A percentile compares a stretch with the other conserved stretches of the same genome.
Conservation (phyloP, 306 rosid species). For the Malus sylvestris region DNA sequence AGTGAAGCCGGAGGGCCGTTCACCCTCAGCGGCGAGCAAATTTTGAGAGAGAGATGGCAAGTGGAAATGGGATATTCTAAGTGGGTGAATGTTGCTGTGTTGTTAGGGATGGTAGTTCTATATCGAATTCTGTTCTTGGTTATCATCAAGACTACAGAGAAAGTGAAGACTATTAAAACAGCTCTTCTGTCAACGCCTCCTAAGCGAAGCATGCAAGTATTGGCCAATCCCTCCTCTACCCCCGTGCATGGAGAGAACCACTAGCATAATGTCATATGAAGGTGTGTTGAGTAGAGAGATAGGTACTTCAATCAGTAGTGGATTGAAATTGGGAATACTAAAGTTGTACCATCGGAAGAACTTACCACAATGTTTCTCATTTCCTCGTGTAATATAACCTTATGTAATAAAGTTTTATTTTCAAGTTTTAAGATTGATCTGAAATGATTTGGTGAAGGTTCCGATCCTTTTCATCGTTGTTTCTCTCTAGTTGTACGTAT, state of each 20-base stretch:
- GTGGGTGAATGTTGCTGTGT: conserved; percentile 56
- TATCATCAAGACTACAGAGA: conserved; percentile 41
- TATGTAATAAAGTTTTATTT: neutral
- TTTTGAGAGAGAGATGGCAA: conserved; percentile 28
- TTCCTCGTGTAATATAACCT: no score
- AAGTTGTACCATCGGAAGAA: neutral
- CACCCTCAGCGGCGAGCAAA: conserved; percentile 22
- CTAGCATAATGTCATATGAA: neutral
- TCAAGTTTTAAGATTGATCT: neutral
- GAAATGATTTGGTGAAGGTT: no score
- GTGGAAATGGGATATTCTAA: conserved; percentile 51
- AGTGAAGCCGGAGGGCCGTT: neutral
- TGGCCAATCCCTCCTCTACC: conserved; percentile 11
- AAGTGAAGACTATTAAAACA: conserved; percentile 18
- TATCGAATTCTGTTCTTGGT: conserved; percentile 45
- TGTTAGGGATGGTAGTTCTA: conserved; percentile 47
- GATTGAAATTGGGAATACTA: neutral
- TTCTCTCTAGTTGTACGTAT: no score
- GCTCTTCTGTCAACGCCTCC: conserved; percentile 1
- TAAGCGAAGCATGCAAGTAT: conserved; percentile 2
- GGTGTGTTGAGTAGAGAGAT: neutral
- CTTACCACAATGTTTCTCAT: neutral
- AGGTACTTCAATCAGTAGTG: neutral
- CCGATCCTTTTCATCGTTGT: no score
- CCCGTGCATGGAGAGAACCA: conserved; percentile 2